phyloP scores from a whole-genome alignment of 441 rosid genomes.

The Francoa sonchifolia region DNA sequence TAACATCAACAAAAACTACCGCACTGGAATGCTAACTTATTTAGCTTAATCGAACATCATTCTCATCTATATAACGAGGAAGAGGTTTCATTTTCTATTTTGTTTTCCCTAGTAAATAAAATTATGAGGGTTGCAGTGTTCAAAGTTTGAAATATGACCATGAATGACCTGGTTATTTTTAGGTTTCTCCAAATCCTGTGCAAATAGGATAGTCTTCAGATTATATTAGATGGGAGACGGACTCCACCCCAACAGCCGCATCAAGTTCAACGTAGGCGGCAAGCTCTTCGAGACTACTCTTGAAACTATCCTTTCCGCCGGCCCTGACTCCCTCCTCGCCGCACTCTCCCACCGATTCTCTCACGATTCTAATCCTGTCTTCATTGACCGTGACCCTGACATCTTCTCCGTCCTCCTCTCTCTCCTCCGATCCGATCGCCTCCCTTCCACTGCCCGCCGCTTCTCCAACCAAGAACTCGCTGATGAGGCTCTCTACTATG shows the following conservation, averaged over 20 bases:
- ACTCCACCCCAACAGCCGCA: slow-evolving; percentile 14
- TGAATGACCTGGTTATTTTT: too few relatives aligned
- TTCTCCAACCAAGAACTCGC: slow-evolving; percentile 79
- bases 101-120: too few relatives aligned
- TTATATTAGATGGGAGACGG: slow-evolving; percentile 27
- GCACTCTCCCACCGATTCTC: slow-evolving; percentile 49
- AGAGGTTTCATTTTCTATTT: too few relatives aligned
- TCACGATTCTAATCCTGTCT: slow-evolving; percentile 33
- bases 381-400: slow-evolving; percentile 90
- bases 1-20: too few relatives aligned
- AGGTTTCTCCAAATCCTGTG: too few relatives aligned
- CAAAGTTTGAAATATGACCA: too few relatives aligned
- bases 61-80: too few relatives aligned
- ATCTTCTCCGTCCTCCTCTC: slow-evolving; percentile 74
- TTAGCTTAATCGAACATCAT: too few relatives aligned
- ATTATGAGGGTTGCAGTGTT: too few relatives aligned
- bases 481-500: slow-evolving; percentile 80
- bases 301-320: slow-evolving; percentile 58
- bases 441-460: slow-evolving; percentile 47
- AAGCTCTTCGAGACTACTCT: slow-evolving; percentile 61
- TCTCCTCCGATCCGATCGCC: slow-evolving; percentile 58
- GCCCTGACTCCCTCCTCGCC: slow-evolving; percentile 70
- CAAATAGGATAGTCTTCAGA: too few relatives aligned
- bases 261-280: slow-evolving; percentile 90
- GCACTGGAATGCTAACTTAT: too few relatives aligned